Conservation (phyloP, 2,329 filamentous ascomycete species). For the Ampelomyces quisqualis region DNA sequence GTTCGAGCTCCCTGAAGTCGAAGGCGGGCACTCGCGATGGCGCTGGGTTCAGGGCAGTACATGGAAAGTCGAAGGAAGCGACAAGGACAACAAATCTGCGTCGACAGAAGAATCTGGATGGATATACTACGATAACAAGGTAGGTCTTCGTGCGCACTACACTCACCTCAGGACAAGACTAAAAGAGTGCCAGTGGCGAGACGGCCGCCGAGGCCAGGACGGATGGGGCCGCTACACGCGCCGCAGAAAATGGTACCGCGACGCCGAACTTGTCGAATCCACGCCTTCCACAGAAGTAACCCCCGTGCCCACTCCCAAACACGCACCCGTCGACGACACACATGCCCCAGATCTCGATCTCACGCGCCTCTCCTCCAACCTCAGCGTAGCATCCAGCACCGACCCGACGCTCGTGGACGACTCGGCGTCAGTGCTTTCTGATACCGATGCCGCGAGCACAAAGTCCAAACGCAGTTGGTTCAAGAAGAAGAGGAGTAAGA, state of each 20-base stretch:
- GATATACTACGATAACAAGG: slow-evolving; percentile 99
- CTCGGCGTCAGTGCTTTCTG: slow-evolving; percentile 25
- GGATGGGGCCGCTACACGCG: slow-evolving; percentile 95
- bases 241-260: slow-evolving; percentile 91
- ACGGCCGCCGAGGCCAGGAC: slow-evolving; percentile 78
- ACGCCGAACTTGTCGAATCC: slow-evolving; percentile 89
- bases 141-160: slow-evolving; percentile 40
- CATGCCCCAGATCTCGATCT: slow-evolving; percentile 25
- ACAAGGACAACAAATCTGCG: slow-evolving; percentile 45
- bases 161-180: slow-evolving; percentile 8
- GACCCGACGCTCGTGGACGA: slow-evolving; percentile 28
- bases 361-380: slow-evolving; percentile 24
- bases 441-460: slow-evolving; percentile 36
- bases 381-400: slow-evolving; percentile 26
- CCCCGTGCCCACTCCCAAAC: slow-evolving; percentile 45
- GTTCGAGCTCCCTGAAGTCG: slow-evolving; percentile 67
- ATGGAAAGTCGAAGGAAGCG: slow-evolving; percentile 81
- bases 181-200: slow-evolving; percentile 68
- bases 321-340: slow-evolving; percentile 32
- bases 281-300: slow-evolving; percentile 49
- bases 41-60: slow-evolving; percentile 82
- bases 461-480: slow-evolving; percentile 42
- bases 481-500: slow-evolving; percentile 35
- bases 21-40: slow-evolving; percentile 65
- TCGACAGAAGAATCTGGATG: slow-evolving; percentile 66